Base-by-base conservation (phyloP, 192 early-diverging fungal genomes). In the Martensiomyces pterosporus region DNA sequence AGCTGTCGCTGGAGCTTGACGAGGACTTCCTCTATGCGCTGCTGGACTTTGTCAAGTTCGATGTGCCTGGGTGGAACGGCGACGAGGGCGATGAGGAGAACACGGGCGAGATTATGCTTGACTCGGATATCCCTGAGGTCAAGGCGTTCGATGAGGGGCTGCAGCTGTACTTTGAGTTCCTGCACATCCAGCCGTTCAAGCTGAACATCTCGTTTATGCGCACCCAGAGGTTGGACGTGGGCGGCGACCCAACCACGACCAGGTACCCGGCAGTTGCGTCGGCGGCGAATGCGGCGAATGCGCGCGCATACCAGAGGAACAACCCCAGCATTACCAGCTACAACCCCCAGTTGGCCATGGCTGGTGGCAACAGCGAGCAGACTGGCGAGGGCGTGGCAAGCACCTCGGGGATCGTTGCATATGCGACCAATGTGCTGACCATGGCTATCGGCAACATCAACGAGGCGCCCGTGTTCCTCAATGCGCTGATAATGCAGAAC, bases 371-470 rank as follows among this genome's bases (percentile, higher is more conserved):
- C 0, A 14, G 41, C 18, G 65, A 61, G 49, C 57, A 68, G 13
- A 43, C 49, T 1, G 68, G 68, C 44, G 68, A 60, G 24, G 62
- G 68, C 39, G 62, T 60, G 21, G 57, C 61, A 2, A 72, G 57
- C 57, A 60, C 24, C 12, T 40, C 60, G 1, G 72, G 63, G 0
- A 24, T 63, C 2, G 61, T 66, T 5, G 63, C 65, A 46, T 91
- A 87, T 32, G 67, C 90, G 24, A 75, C 83, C 45, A 88, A 91
- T 46, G 80, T 95, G n/a, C 76, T 99, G 25, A 97, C 93, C 0
- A 93, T 94, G 91, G 93, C 94, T 9, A 83, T 99, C 37, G 97
- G 93, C 49, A 99, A 99, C 48, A 88, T 99, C 52, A 90, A 97
- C 72, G 86, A 88, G 60, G 92, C 93, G 7, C 91, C 95, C 0